phyloP scores from a whole-genome alignment of 257 asterid genomes.

The Solanum pennellii region DNA sequence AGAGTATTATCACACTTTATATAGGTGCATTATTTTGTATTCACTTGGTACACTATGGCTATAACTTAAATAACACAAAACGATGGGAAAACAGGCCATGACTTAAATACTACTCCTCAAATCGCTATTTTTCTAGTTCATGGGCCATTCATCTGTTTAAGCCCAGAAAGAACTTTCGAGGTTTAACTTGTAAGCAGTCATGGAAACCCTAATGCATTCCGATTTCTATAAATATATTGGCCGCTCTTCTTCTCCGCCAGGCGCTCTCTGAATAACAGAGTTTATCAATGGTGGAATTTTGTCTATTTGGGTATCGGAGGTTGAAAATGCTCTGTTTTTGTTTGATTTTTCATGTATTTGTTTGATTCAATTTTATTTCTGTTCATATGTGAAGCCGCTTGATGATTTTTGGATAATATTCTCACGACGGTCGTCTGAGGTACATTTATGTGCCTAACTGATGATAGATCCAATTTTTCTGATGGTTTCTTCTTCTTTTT shows the following conservation, averaged over 20 bases:
- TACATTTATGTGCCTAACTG: conserved; percentile 29
- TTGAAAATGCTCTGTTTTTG: not conserved
- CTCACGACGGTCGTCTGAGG: conserved; percentile 96
- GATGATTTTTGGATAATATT: conserved; percentile 56
- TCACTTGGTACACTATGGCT: not conserved
- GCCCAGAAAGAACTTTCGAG: not conserved
- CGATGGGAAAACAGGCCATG: not conserved
- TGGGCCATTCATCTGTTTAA: not conserved
- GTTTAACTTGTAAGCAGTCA: not conserved
- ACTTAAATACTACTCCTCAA: not conserved
- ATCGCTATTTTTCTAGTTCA: not conserved
- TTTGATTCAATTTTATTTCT: not conserved
- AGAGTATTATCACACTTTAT: not conserved
- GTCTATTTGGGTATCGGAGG: too few species aligned
- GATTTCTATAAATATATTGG: not conserved
- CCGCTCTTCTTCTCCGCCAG: not conserved
- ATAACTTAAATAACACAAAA: not conserved
- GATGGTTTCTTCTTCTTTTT: conserved; percentile 18
- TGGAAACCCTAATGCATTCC: not conserved
- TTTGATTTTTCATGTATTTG: not conserved
- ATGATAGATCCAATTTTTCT: conserved; percentile 46
- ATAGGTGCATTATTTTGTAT: not conserved
- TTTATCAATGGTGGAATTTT: not conserved
- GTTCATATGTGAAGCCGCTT: not conserved
- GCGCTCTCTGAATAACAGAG: not conserved